Base-by-base conservation (phyloP, 352 stramenopile genomes). In the Phytophthora fragariaefolia region DNA sequence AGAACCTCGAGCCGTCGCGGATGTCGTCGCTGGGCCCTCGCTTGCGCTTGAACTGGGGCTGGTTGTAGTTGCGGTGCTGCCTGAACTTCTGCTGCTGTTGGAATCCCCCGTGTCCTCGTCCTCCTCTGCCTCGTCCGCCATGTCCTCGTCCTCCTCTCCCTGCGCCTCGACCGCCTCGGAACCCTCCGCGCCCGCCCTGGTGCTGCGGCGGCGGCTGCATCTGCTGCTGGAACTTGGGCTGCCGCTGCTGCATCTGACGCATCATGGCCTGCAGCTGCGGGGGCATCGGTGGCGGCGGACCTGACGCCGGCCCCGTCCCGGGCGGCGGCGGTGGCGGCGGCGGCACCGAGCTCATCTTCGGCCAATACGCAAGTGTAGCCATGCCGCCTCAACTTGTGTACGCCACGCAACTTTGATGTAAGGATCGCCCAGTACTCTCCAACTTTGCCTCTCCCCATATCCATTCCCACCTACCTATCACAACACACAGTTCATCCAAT, bases 251-350 rank as follows among this genome's bases (percentile, higher is more conserved):
- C 78, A 89, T 77, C 60, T 89, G 79, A 1, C 58, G 66, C 76
- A 89, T 84, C 76, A 89, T 85, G 7, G 46, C 48, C 36, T 85
- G 82, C 2, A 90, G 47, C 15, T 90, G 74, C 20, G 73, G 76
- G 13, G 81, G 79, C 22, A 92, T 71, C 7, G 47, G 66, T 23
- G 68, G 62, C 12, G 59, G 51, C 22, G 54, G 47, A 2, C 30
- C 64, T 2, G 46, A 20, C 7, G 23, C 12, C 38, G 47, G 45
- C 8, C 55, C 36, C 27, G 65, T 48, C 34, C 30, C 48, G n/a
- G n/a, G 51, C 32, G 46, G 58, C 7, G 62, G 58, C 18, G 64
- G 64, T 4, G 71, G 71, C 2, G 74, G 73, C 2, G 69, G 72
- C 12, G 66, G 58, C n/a, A 68, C 64, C 15, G 34, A 17, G 9